phyloP scores from a whole-genome alignment of 73 alveolate species.

The Paramecium biaurelia region DNA sequence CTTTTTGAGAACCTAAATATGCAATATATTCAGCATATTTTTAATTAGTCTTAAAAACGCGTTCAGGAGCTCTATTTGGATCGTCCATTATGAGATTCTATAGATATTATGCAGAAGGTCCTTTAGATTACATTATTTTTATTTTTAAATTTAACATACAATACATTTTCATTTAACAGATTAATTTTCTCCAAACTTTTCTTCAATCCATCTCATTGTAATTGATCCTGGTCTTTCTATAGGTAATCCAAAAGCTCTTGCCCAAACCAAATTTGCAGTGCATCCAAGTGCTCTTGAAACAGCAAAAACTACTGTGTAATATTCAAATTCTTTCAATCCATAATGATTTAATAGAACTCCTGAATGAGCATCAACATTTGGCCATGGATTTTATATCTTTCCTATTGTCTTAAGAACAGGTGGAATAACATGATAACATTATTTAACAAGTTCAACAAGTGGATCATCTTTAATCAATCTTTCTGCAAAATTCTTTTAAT shows the following conservation, averaged over 20 bases:
- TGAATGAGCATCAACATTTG: conserved; percentile 93
- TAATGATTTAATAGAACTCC: conserved; percentile 86
- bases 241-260: conserved; percentile 86
- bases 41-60: neutral
- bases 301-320: conserved; percentile 89
- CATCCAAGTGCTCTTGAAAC: conserved; percentile 93
- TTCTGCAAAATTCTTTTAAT: conserved; percentile 75
- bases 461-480: conserved; percentile 73
- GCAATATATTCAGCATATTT: conserved; percentile 28
- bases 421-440: conserved; percentile 83
- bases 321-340: conserved; percentile 77
- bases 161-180: conserved; percentile 1
- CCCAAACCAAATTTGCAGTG: conserved; percentile 88
- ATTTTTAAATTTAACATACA: neutral
- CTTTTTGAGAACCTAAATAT: neutral
- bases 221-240: conserved; percentile 85
- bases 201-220: conserved; percentile 36
- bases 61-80: neutral
- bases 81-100: neutral
- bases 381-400: conserved; percentile 89
- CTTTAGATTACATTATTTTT: neutral
- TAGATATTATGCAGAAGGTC: conserved; percentile 28
- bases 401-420: conserved; percentile 71
- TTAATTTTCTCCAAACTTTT: conserved; percentile 39
- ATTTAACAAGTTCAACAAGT: conserved; percentile 73